Base-by-base conservation (phyloP, 2,329 filamentous ascomycete species). In the Cytospora mali region DNA sequence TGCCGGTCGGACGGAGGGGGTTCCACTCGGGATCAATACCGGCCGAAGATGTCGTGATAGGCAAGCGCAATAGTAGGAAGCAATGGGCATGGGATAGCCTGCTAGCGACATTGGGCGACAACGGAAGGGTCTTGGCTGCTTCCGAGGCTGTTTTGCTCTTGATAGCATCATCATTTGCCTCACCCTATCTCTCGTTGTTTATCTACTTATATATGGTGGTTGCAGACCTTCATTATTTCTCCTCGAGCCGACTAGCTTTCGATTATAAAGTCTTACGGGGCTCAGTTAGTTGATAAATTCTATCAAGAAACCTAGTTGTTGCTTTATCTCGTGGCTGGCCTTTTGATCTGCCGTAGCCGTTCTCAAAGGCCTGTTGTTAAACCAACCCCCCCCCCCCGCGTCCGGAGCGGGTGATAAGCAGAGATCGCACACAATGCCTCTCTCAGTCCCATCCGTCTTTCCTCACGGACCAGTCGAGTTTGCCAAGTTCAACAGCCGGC, bases 401-500 rank as follows among this genome's bases (percentile, higher is more conserved):
- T n/a, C n/a, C n/a, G n/a, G 39, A 50, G 16, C 29, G 3, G 4
- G 9, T 29, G 5, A 42, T 18, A 42, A n/a, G 16, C 18, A 23
- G 7, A 46, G 5, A 46, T 3, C 25, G 21, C 18, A 27, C 48
- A 69, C 55, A 39, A 84, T 85, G 83, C 78, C 82, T 39, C 78
- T 81, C 61, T 73, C 79, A 2, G 80, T 76, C 1, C 70, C 76
- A 0, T 80, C 81, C 28, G 68, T 84, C 13, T 83, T 79, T 69
- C 78, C 79, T 65, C 75, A 78, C 55, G 71, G 76, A 25, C 77
- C 80, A 58, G 73, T 73, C 55, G 76, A 79, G 62, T 88, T 91
- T 70, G 78, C 82, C 65, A 83, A 84, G 66, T 94, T 92, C 72
- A 76, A 91, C 11, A 96, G 92, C 69, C 86, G 94, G 46, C 83